Percentiles rank a stretch among this genome's conserved stretches.
Evolutionary conservation across 768 basidiomycete genomes (phyloP).

Genomic region (Serendipita sp.): DNA sequence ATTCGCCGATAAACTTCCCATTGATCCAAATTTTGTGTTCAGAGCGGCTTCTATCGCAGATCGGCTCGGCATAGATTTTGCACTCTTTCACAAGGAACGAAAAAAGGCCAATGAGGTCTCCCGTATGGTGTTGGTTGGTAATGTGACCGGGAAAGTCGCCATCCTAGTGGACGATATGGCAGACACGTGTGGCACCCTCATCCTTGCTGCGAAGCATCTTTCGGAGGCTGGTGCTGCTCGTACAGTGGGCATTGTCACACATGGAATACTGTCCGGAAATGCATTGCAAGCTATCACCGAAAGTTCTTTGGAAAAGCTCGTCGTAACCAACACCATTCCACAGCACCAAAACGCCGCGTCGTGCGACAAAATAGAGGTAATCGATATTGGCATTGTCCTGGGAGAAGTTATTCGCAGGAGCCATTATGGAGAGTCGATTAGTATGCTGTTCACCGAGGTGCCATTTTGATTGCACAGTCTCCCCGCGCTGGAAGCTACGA

Average conservation of each 20-base stretch:
- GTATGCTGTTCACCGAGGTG: slow-evolving; percentile 77
- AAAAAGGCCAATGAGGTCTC: slow-evolving; percentile 93
- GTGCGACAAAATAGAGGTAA: slow-evolving; percentile 75
- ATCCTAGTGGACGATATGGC: slow-evolving; percentile 99
- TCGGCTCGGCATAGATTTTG: slow-evolving; percentile 90
- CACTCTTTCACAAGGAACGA: slow-evolving; percentile 97
- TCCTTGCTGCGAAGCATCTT: slow-evolving; percentile 78
- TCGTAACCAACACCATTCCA: slow-evolving; percentile 96
- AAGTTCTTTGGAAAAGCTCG: slow-evolving; percentile 77
- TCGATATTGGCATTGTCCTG: slow-evolving; percentile 87
- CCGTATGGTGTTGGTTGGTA: slow-evolving; percentile 89
- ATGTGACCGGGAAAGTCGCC: slow-evolving; percentile 81
- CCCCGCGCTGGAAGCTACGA: not conserved
- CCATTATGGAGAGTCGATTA: slow-evolving; percentile 93
- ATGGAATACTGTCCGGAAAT: slow-evolving; percentile 86
- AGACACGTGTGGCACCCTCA: slow-evolving; percentile 88
- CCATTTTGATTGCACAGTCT: slow-evolving; percentile 35
- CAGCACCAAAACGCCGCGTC: slow-evolving; percentile 57
- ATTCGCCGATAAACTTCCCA: not conserved
- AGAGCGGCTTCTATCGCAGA: slow-evolving; percentile 97
- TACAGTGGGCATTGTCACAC: slow-evolving; percentile 87
- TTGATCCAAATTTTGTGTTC: slow-evolving; percentile 7
- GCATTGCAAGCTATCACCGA: slow-evolving; percentile 59
- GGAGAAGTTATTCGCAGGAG: slow-evolving; percentile 92
- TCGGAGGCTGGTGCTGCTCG: slow-evolving; percentile 73